Evolutionary conservation across 164 flowering plant species (phyloP), one percentile per base, ranked within the genome.

Genomic region (Protea cynaroides): DNA sequence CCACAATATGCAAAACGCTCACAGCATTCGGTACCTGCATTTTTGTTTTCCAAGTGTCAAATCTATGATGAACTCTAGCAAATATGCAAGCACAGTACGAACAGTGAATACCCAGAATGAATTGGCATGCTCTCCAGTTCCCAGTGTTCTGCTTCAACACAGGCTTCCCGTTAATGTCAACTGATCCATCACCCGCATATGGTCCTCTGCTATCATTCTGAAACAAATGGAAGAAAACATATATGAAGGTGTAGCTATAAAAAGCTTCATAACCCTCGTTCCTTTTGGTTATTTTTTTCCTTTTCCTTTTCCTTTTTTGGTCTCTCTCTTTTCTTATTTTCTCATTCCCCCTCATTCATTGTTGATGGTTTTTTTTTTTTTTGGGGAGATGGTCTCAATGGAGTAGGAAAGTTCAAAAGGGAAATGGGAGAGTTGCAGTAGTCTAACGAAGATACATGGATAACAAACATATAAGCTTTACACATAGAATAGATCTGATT

Each of bases 1-100:
- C 97, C 97, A 76, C 83, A 87, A 76, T 86, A 92, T 6, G 97
- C 96, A 74, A 92, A 75, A 13, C 97, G 84, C 71, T 89, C 97
- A 71, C 97, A 92, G 59, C 97, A 86, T 75, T 91, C 97, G 38
- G 74, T 91, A 49, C 96, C 97, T 91, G 84, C 53, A 72, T 21
- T 59, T 65, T 24, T 60, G n/a, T n/a, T 47, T 56, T 53, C 51
- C 29, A 73, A 65, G 8, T 11, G 40, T 62, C 17, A 65, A 18
- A 62, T 13, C 7, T 12, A 25, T 29, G 47, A 61, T 19, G n/a
- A 38, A 25, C 4, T 58, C 15, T 17, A 65, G 37, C 37, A 59
- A 56, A 56, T 50, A 43, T 19, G 17, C 15, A 25, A 65, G 25
- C 29, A 25, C 58, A 37, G 24, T 14, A 51, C 47, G 22, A 62